These are phyloP conservation scores for Silene noctiflora DNA, from an alignment of 179 eudicot species.

Conservation along the genomic window DNA sequence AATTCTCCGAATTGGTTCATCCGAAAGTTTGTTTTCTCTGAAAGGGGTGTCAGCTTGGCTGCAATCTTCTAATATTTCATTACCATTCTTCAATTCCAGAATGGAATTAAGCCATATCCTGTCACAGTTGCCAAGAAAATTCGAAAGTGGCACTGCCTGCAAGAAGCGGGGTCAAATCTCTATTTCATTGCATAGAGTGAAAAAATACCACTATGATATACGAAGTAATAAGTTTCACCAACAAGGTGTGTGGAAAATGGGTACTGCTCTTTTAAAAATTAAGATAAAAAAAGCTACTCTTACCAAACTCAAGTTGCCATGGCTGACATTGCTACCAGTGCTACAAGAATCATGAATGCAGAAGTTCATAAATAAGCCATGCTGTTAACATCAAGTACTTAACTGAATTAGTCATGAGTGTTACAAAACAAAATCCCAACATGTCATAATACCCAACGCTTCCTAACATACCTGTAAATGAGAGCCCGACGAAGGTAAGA, in stretches of 20 bases:
- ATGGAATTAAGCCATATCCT: slow-evolving; percentile 47
- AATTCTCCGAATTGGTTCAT: slow-evolving; percentile 42
- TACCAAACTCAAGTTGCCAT: slow-evolving; percentile 52
- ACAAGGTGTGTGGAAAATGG: background rate
- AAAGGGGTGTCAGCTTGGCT: slow-evolving; percentile 28
- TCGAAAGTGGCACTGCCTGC: slow-evolving; percentile 72
- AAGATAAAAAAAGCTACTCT: slow-evolving; percentile 12
- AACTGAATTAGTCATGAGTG: slow-evolving; percentile 14
- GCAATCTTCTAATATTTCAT: slow-evolving; percentile 28
- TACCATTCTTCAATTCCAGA: slow-evolving; percentile 26
- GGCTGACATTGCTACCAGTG: slow-evolving; percentile 33
- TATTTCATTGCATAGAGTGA: slow-evolving; percentile 3
- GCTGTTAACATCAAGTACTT: slow-evolving; percentile 40
- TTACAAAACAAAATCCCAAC: background rate
- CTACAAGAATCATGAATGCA: slow-evolving; percentile 67
- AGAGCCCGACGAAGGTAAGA: slow-evolving; percentile 42
- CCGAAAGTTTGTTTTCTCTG: slow-evolving; percentile 34
- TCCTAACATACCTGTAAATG: slow-evolving; percentile 45
- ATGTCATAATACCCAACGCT: slow-evolving; percentile 18
- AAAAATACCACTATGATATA: background rate
- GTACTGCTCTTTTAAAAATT: background rate
- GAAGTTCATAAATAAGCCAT: slow-evolving; percentile 52
- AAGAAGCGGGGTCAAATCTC: slow-evolving; percentile 18
- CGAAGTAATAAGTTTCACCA: too few species aligned
- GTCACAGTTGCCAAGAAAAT: slow-evolving; percentile 50